Percentiles rank a stretch among this genome's conserved stretches.
These are phyloP conservation scores for Cladosporium sphaerospermum DNA, from an alignment of 2,329 filamentous ascomycete species.

Conservation along the genomic window DNA sequence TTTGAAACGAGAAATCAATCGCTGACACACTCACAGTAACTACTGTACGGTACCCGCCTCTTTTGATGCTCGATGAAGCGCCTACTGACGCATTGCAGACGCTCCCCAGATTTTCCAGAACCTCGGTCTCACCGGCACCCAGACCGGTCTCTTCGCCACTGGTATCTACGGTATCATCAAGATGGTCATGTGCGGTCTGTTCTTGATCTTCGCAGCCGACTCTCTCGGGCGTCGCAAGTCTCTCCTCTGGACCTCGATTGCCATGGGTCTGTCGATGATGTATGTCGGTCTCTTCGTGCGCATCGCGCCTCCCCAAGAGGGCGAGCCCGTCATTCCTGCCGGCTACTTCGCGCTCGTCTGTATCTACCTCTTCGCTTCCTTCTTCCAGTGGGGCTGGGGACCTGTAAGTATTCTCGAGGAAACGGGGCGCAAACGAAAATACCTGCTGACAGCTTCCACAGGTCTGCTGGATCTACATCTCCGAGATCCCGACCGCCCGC, in stretches of 20 bases:
- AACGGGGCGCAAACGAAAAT: not conserved
- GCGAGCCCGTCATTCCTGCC: constrained; percentile 53
- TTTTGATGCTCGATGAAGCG: constrained; percentile 37
- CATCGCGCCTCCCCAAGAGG: constrained; percentile 51
- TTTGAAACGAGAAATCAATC: not conserved
- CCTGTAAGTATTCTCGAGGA: constrained; percentile 30
- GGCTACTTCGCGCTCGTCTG: constrained; percentile 65
- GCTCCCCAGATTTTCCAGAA: constrained; percentile 60
- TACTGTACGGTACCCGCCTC: constrained; percentile 41
- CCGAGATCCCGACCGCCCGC: constrained; percentile 63
- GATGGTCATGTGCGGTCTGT: constrained; percentile 56
- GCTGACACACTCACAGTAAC: constrained; percentile 38
- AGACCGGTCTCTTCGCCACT: constrained; percentile 62
- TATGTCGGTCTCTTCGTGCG: constrained; percentile 67
- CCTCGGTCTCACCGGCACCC: constrained; percentile 54
- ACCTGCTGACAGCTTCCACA: not conserved
- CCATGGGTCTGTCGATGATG: constrained; percentile 56
- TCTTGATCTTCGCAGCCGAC: constrained; percentile 69
- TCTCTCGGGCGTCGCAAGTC: constrained; percentile 61
- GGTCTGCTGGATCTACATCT: constrained; percentile 66
- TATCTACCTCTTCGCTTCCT: constrained; percentile 65
- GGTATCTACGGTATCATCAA: constrained; percentile 70
- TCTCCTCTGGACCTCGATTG: constrained; percentile 39
- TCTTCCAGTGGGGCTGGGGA: constrained; percentile 62
- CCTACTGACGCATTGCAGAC: constrained; percentile 7